These are phyloP conservation scores for Carpinus fangiana DNA, from an alignment of 306 rosid genomes.

Conservation along the genomic window DNA sequence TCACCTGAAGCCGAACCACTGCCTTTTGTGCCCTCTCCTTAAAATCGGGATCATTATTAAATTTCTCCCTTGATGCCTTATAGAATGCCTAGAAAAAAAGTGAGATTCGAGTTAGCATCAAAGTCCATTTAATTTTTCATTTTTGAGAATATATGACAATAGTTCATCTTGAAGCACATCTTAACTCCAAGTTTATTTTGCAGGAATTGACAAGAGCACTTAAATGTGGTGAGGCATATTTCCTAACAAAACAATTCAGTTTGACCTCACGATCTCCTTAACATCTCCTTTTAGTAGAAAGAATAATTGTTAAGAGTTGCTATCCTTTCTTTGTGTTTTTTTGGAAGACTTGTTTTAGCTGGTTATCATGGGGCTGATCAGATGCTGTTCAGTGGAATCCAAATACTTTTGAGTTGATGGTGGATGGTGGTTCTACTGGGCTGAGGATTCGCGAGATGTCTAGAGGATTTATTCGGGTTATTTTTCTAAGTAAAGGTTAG, in stretches of 20 bases:
- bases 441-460: too few species aligned
- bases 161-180: not conserved
- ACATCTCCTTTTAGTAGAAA: not conserved
- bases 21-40: constrained; percentile 88
- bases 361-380: too few species aligned
- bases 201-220: constrained; percentile 3
- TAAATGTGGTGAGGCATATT: constrained; percentile 4
- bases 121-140: constrained; percentile 9
- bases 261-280: not conserved
- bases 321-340: not conserved
- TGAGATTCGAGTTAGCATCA: constrained; percentile 24
- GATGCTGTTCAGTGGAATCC: too few species aligned
- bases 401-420: too few species aligned
- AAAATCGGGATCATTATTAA: constrained; percentile 77
- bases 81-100: constrained; percentile 60
- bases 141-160: not conserved
- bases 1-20: constrained; percentile 88
- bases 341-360: too few species aligned
- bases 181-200: too few species aligned
- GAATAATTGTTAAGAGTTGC: not conserved
- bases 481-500: too few species aligned
- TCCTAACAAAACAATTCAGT: not conserved
- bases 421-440: too few species aligned
- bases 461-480: too few species aligned
- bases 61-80: constrained; percentile 83